phyloP scores from a whole-genome alignment of 345 rosid species.

The Erodium maritimum region DNA sequence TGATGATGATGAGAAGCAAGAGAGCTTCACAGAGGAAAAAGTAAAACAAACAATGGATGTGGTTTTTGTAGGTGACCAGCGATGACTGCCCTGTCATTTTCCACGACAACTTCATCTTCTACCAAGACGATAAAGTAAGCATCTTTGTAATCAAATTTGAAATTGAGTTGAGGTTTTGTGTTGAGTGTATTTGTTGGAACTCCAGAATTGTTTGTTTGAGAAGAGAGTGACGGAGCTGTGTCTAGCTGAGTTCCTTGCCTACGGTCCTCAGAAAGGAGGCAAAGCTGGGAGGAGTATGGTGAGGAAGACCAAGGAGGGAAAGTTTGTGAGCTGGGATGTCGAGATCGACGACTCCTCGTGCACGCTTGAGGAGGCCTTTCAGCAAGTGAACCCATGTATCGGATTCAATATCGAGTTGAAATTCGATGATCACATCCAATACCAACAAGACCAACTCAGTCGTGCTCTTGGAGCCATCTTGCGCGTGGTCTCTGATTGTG shows the following conservation, averaged over 20 bases:
- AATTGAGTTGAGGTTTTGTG: neutral
- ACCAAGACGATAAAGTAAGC: constrained; percentile 47
- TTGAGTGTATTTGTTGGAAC: neutral
- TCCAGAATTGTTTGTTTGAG: constrained; percentile 60
- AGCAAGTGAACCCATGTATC: constrained; percentile 43
- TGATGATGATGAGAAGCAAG: no score
- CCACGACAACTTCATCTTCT: constrained; percentile 71
- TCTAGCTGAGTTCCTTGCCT: constrained; percentile 52
- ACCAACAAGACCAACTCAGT: constrained; percentile 40
- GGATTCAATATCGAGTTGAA: constrained; percentile 87
- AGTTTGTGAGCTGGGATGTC: constrained; percentile 54
- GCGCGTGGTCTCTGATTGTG: constrained; percentile 43
- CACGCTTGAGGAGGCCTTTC: constrained; percentile 62
- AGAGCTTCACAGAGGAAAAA: no score
- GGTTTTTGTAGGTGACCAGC: constrained; percentile 73
- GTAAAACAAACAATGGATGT: constrained; percentile 3
- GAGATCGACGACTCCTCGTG: constrained; percentile 62
- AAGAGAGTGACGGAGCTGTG: constrained; percentile 63
- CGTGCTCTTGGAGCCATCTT: constrained; percentile 44
- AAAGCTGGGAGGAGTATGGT: constrained; percentile 34
- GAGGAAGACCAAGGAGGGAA: constrained; percentile 76
- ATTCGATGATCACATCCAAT: constrained; percentile 65
- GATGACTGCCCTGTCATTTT: constrained; percentile 93
- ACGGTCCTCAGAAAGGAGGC: constrained; percentile 56
- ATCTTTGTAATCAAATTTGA: neutral